Conservation (phyloP, 1,139 yeast genomes). For the Kodamaea anthophila region DNA sequence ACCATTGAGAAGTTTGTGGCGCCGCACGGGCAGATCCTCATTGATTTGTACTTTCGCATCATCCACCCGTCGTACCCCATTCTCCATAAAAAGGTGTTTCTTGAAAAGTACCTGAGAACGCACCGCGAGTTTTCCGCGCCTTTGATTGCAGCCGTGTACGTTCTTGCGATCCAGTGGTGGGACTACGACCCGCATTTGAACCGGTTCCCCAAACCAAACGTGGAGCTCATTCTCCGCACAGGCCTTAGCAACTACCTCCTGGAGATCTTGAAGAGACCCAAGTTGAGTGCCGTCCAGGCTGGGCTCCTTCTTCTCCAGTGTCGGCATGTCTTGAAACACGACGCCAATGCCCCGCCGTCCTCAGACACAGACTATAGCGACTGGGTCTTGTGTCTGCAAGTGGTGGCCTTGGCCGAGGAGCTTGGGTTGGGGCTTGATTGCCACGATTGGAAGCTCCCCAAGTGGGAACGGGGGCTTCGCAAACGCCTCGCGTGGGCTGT, state of each 20-base stretch:
- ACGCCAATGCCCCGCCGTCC: conserved; percentile 3
- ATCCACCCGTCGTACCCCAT: conserved; percentile 78
- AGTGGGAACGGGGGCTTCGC: conserved; percentile 86
- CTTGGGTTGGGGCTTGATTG: conserved; percentile 83
- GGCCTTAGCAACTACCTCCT: conserved; percentile 58
- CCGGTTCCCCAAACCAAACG: conserved; percentile 61
- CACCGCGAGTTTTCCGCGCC: conserved; percentile 78
- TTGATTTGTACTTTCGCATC: conserved; percentile 66
- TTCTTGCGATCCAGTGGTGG: conserved; percentile 79
- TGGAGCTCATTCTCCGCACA: conserved; percentile 37
- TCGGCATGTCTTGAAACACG: conserved; percentile 33
- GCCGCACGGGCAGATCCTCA: conserved; percentile 69
- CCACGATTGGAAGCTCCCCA: conserved; percentile 80
- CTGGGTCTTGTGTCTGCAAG: conserved; percentile 84
- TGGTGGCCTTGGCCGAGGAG: conserved; percentile 80
- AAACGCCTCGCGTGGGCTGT: conserved; percentile 91
- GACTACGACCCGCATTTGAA: conserved; percentile 69
- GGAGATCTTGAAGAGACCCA: conserved; percentile 67
- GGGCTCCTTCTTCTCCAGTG: conserved; percentile 67
- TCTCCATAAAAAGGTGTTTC: conserved; percentile 66
- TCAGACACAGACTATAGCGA: conserved; percentile 53
- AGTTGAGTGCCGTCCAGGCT: conserved; percentile 75
- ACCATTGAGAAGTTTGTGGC: conserved; percentile 65
- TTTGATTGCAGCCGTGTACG: conserved; percentile 67
- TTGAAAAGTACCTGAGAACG: conserved; percentile 71